These are phyloP conservation scores for Zizania palustris DNA, from an alignment of 202 grass and related monocot species.

Conservation along the genomic window DNA sequence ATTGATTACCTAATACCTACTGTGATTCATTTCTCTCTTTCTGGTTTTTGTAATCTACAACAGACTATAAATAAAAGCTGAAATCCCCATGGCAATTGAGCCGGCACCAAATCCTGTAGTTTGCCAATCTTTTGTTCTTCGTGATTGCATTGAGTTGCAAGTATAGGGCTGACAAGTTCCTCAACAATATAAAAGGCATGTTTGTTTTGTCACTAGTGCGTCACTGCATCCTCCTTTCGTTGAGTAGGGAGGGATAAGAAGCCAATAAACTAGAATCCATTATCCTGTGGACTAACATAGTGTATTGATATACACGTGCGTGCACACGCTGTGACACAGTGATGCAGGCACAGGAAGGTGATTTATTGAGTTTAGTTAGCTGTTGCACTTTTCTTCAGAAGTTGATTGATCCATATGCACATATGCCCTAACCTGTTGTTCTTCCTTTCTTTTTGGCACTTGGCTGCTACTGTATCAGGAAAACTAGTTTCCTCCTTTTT, in stretches of 20 bases:
- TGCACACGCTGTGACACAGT: too few species aligned
- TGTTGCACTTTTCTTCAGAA: background rate
- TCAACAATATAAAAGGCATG: background rate
- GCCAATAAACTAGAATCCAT: background rate
- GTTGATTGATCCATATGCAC: background rate
- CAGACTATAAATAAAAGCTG: too few species aligned
- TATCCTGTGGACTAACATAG: background rate
- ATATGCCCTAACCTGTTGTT: background rate
- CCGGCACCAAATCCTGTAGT: too few species aligned
- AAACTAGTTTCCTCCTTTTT: constrained; percentile 4
- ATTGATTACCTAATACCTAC: too few species aligned
- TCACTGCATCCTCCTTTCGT: too few species aligned
- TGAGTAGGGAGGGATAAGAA: background rate
- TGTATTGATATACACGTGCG: background rate
- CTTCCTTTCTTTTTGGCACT: constrained; percentile 12
- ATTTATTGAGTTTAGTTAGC: background rate
- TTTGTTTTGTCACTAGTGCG: background rate
- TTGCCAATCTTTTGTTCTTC: too few species aligned
- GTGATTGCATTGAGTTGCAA: too few species aligned
- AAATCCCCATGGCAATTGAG: too few species aligned
- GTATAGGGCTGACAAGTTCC: background rate
- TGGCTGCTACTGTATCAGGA: constrained; percentile 13
- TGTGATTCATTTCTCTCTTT: too few species aligned
- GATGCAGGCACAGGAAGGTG: too few species aligned
- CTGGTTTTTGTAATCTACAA: too few species aligned